Evolutionary conservation across 2,329 filamentous ascomycete species (phyloP), one percentile per base, ranked within the genome.

Genomic region (Trichoderma semiorbis): DNA sequence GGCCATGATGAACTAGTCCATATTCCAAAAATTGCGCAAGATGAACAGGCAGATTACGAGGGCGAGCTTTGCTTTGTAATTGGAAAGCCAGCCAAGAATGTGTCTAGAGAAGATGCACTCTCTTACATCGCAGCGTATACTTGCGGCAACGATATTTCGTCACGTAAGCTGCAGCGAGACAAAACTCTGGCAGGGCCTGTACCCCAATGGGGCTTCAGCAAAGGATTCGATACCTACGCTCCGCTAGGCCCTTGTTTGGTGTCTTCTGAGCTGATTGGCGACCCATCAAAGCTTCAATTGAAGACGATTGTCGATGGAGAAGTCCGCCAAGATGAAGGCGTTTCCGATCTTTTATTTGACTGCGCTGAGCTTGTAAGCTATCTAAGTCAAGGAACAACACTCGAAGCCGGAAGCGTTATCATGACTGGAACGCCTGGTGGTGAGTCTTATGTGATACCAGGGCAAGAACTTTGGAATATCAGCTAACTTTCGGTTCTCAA

Each of bases 151-250:
- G 88, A 90, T 74, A 80, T 90, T 1, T 86, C 85, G 0, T 82
- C 83, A 0, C 83, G 88, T 0, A 86, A 87, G 73, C 79, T 84
- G 39, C 88, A 90, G 73, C 79, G 85, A 4, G 84, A 88, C 24
- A 83, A 85, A 0, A 77, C 77, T 0, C 79, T 83, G 2, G 86
- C 87, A 0, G 86, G 87, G 0, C 81, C 79, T 0, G 84, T 89
- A 0, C 87, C 86, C 0, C 88, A 90, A 75, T 89, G 85, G 85
- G 83, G 84, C 0, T 89, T 88, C 73, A 84, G 81, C 18, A 89
- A 89, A 74, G 85, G 86, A 0, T 89, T 89, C 69, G 87, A 90
- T 73, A 86, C 83, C 0, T 89, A 82, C 73, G 85, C 85, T 0
- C 88, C 87, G 0, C 70, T 89, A 0, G 87, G 87, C 0, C 87